Percentiles rank a stretch among this genome's conserved stretches.
phyloP scores from a whole-genome alignment of 176 grass and related monocot species.

The Phragmites australis region DNA sequence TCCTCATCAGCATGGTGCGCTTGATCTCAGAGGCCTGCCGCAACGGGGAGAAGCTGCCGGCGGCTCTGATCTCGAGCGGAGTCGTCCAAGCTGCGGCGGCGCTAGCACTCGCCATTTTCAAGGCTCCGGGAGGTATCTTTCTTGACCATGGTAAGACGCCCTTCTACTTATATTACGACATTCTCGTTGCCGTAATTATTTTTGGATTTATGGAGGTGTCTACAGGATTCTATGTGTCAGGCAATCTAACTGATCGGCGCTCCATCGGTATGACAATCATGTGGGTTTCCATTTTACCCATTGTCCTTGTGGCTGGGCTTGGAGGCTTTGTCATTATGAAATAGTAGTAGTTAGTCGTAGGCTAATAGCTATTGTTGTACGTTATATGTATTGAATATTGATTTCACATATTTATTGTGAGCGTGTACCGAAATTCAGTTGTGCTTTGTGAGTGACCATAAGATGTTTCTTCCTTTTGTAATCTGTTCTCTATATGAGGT shows the following conservation, averaged over 20 bases:
- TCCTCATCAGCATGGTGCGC: background rate
- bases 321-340: background rate
- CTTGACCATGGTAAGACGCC: background rate
- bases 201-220: constrained; percentile 19
- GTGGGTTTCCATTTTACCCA: background rate
- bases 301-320: background rate
- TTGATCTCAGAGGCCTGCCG: background rate
- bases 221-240: background rate
- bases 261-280: background rate
- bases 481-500: no score
- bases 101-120: constrained; percentile 12
- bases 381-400: no score
- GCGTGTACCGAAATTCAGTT: no score
- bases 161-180: constrained; percentile 18
- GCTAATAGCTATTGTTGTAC: constrained; percentile 2
- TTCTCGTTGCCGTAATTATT: background rate
- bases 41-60: background rate
- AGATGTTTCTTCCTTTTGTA: no score
- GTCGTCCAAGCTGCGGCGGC: background rate
- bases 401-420: constrained; percentile 28
- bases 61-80: background rate
- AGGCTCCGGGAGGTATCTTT: background rate
- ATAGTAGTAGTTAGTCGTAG: background rate
- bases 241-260: background rate
- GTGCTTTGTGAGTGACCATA: no score